These are phyloP conservation scores for Pseudogymnoascus sp. DNA, from an alignment of 2,329 filamentous ascomycete genomes.

Conservation along the genomic window DNA sequence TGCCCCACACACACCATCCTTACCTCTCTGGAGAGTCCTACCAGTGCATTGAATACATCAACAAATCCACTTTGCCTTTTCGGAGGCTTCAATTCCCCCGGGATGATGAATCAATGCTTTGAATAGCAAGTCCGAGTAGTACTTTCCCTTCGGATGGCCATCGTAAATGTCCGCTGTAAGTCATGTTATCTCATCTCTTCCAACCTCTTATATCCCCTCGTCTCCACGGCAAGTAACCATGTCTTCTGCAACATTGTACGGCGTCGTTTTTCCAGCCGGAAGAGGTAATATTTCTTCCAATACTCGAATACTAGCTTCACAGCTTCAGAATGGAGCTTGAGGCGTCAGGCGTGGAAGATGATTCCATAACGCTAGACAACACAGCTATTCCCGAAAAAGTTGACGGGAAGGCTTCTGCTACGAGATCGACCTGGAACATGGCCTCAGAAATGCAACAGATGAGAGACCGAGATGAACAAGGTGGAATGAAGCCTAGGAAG, in stretches of 20 bases:
- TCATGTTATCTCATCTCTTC: neutral
- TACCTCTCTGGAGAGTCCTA: neutral
- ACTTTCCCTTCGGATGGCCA: neutral
- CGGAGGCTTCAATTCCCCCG: neutral
- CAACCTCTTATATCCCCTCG: neutral
- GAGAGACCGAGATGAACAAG: neutral
- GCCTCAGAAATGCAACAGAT: constrained; percentile 1
- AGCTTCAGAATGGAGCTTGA: neutral
- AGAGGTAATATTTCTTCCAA: neutral
- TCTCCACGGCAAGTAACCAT: neutral
- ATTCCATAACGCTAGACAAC: neutral
- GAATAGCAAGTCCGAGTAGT: neutral
- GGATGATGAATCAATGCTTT: neutral
- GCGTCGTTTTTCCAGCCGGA: neutral
- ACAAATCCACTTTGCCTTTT: neutral
- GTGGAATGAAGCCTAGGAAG: constrained; percentile 47
- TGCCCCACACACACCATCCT: neutral
- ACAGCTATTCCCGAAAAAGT: neutral
- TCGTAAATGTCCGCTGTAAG: neutral
- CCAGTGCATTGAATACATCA: neutral
- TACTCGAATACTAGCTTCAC: neutral
- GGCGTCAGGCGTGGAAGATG: neutral
- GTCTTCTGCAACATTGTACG: neutral
- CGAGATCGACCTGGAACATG: constrained; percentile 2
- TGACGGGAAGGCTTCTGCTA: neutral